A percentile compares a stretch with the other conserved stretches of the same genome.
Conservation (phyloP, 257 asterid species). For the Solanum verrucosum region DNA sequence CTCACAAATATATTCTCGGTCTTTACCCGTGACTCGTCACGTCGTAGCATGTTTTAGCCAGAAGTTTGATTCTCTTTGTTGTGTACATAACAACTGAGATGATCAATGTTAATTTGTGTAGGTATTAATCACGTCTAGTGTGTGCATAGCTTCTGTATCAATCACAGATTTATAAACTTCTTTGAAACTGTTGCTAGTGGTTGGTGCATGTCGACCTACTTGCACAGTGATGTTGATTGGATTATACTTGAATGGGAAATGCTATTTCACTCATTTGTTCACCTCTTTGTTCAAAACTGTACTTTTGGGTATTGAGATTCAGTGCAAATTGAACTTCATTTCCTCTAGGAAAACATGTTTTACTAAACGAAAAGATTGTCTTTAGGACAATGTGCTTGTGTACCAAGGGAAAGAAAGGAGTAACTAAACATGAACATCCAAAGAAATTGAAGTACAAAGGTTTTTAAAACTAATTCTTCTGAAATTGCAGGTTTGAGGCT, state of each 20-base stretch:
- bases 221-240: not conserved
- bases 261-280: not conserved
- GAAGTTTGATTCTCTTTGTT: not conserved
- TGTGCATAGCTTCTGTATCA: not conserved
- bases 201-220: not conserved
- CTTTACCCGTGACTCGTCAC: not conserved
- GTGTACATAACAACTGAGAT: not conserved
- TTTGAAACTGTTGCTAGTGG: not conserved
- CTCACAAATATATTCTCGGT: not conserved
- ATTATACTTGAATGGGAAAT: not conserved
- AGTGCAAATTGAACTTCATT: not conserved
- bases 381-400: not conserved
- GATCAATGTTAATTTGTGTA: not conserved
- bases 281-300: not conserved
- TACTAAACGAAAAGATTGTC: not conserved
- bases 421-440: not conserved
- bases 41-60: not conserved
- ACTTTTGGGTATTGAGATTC: not conserved
- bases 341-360: not conserved
- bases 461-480: not conserved
- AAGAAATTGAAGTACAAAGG: not conserved
- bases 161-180: not conserved
- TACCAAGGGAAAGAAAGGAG: not conserved
- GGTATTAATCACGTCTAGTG: not conserved
- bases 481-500: constrained; percentile 66